phyloP scores from a whole-genome alignment of 2,329 filamentous ascomycete species.

The Periglandula ipomoeae region DNA sequence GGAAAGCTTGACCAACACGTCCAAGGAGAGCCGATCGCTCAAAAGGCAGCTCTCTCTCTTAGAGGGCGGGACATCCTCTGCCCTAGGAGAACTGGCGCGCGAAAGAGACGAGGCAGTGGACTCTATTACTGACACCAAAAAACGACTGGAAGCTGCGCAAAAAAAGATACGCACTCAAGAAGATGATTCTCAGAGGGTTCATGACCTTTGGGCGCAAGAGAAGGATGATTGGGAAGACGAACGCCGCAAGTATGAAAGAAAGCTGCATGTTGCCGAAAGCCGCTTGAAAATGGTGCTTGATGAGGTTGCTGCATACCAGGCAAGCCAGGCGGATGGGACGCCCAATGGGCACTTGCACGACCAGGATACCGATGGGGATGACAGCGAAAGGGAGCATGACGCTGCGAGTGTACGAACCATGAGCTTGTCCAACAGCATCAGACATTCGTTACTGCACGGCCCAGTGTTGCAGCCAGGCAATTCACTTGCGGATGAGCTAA shows the following conservation, averaged over 20 bases:
- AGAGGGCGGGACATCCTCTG: constrained; percentile 81
- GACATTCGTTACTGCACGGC: constrained; percentile 60
- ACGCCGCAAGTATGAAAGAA: constrained; percentile 71
- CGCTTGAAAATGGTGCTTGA: constrained; percentile 77
- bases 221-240: constrained; percentile 80
- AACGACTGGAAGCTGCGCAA: constrained; percentile 66
- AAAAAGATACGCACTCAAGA: constrained; percentile 73
- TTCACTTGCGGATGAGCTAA: constrained; percentile 84
- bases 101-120: constrained; percentile 82
- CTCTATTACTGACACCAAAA: constrained; percentile 59
- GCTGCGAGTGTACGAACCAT: constrained; percentile 61
- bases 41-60: constrained; percentile 80
- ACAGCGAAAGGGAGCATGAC: constrained; percentile 57
- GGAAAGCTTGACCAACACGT: constrained; percentile 48
- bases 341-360: constrained; percentile 26
- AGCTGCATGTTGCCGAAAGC: constrained; percentile 81
- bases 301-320: constrained; percentile 68
- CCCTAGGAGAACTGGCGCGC: constrained; percentile 70
- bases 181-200: constrained; percentile 70
- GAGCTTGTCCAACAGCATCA: constrained; percentile 63
- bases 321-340: constrained; percentile 35
- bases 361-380: constrained; percentile 51
- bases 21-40: constrained; percentile 69
- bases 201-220: constrained; percentile 75
- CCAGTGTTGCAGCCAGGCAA: constrained; percentile 53